Percentiles rank a stretch among this genome's conserved stretches.
These are phyloP conservation scores for Heritiera littoralis DNA, from an alignment of 345 rosid species.

Conservation along the genomic window DNA sequence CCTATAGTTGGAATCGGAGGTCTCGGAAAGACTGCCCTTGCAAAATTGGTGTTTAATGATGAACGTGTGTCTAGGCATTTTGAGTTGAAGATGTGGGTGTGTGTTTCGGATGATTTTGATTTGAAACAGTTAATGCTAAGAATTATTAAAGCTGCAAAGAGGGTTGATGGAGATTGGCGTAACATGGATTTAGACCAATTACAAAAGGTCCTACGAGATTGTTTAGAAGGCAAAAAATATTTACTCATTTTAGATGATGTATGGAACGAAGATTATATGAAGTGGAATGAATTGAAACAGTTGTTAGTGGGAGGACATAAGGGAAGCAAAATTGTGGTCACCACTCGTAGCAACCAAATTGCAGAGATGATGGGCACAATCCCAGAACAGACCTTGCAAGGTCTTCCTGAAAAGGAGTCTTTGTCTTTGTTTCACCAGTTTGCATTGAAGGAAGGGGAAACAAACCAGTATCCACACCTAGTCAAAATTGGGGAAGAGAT, in stretches of 20 bases:
- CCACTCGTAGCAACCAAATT: background rate
- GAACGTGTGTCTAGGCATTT: conserved; percentile 11
- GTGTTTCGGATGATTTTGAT: conserved; percentile 14
- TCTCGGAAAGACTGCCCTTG: conserved; percentile 29
- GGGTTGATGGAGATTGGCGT: too few relatives aligned
- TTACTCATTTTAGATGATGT: conserved; percentile 17
- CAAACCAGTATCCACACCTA: background rate
- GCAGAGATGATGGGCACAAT: background rate
- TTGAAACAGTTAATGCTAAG: background rate
- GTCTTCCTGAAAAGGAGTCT: conserved; percentile 22
- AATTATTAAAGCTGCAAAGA: background rate
- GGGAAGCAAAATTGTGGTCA: background rate
- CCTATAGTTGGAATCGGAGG: conserved; percentile 26
- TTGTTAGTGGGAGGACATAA: background rate
- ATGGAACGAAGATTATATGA: background rate
- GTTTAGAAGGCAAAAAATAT: background rate
- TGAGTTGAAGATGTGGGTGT: conserved; percentile 23
- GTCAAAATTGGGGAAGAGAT: background rate
- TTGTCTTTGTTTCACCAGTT: conserved; percentile 25
- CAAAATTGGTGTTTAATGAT: conserved; percentile 29
- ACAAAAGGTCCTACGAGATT: background rate
- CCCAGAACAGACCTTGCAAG: background rate
- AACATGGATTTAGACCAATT: background rate
- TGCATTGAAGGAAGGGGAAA: conserved; percentile 30
- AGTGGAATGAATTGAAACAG: background rate